Conservation (phyloP, 495 filamentous ascomycete genomes). For the Chaetomium fimeti region DNA sequence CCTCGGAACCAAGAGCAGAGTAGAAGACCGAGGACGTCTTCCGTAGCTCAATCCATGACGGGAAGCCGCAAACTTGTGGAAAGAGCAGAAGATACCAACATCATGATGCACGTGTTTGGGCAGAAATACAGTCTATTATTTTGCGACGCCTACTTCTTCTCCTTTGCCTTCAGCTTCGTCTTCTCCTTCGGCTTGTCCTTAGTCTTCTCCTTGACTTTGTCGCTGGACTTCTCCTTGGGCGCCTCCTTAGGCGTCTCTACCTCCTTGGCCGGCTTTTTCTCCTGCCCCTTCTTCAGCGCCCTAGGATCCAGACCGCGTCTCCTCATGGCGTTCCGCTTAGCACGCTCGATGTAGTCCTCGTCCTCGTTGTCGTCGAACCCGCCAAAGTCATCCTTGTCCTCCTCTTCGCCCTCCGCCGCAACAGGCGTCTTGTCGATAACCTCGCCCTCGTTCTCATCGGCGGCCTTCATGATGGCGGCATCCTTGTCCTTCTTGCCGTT, state of each 20-base stretch:
- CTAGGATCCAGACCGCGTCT: slow-evolving; percentile 55
- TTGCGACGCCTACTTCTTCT: slow-evolving; percentile 21
- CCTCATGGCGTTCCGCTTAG: slow-evolving; percentile 60
- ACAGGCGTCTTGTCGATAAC: slow-evolving; percentile 54
- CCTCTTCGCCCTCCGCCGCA: slow-evolving; percentile 43
- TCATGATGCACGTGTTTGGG: neutral
- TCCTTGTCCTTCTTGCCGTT: slow-evolving; percentile 40
- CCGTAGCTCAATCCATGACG: no score
- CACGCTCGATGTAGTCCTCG: slow-evolving; percentile 72
- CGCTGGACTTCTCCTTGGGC: slow-evolving; percentile 26
- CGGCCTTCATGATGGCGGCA: slow-evolving; percentile 20
- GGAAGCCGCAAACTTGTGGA: no score
- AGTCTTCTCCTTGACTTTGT: slow-evolving; percentile 21
- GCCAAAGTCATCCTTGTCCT: slow-evolving; percentile 63
- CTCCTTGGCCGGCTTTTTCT: slow-evolving; percentile 25
- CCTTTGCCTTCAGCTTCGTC: slow-evolving; percentile 24
- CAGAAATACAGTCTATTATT: slow-evolving; percentile 13
- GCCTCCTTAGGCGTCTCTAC: slow-evolving; percentile 25
- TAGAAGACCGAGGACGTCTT: no score
- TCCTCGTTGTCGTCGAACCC: slow-evolving; percentile 87
- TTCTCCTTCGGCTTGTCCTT: slow-evolving; percentile 23
- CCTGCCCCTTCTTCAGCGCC: slow-evolving; percentile 38
- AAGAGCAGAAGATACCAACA: neutral
- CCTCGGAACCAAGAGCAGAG: no score
- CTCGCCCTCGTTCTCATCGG: slow-evolving; percentile 40